Percentiles rank a stretch among this genome's conserved stretches.
These are phyloP conservation scores for Camelina neglecta DNA, from an alignment of 345 rosid species.

Conservation along the genomic window DNA sequence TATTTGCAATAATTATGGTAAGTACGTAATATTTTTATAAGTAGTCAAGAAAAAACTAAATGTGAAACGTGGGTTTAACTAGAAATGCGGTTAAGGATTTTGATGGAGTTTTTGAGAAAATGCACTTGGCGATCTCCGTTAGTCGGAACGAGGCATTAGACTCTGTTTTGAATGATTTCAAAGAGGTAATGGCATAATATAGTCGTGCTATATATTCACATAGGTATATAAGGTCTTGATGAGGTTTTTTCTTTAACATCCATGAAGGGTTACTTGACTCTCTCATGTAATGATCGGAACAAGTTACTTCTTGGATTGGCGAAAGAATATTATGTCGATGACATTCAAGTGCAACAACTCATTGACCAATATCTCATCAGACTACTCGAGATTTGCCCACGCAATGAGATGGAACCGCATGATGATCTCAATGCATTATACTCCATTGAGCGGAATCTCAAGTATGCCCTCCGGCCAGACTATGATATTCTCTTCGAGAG, in stretches of 20 bases:
- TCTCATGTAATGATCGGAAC: neutral
- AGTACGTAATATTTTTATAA: too few relatives aligned
- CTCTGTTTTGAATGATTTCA: neutral
- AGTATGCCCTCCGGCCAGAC: neutral
- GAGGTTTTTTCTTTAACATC: neutral
- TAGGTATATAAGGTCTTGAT: neutral
- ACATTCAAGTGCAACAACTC: neutral
- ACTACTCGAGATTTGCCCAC: neutral
- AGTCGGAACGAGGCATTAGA: neutral
- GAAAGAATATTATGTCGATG: neutral
- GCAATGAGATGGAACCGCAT: neutral
- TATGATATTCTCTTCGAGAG: neutral
- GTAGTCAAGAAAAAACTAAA: neutral
- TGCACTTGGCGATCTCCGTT: neutral
- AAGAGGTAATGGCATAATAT: neutral
- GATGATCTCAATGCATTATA: neutral
- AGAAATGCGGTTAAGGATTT: neutral
- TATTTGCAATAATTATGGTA: neutral
- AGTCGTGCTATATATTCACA: neutral
- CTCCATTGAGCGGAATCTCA: neutral
- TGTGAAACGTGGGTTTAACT: neutral
- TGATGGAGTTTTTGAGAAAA: conserved; percentile 2
- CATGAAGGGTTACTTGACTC: neutral
- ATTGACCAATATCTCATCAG: neutral
- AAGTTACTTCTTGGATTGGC: neutral